Percentiles rank a stretch among this genome's conserved stretches.
These are phyloP conservation scores for Aspergillus incahuasiensis DNA, from an alignment of 495 filamentous ascomycete species.

Conservation along the genomic window DNA sequence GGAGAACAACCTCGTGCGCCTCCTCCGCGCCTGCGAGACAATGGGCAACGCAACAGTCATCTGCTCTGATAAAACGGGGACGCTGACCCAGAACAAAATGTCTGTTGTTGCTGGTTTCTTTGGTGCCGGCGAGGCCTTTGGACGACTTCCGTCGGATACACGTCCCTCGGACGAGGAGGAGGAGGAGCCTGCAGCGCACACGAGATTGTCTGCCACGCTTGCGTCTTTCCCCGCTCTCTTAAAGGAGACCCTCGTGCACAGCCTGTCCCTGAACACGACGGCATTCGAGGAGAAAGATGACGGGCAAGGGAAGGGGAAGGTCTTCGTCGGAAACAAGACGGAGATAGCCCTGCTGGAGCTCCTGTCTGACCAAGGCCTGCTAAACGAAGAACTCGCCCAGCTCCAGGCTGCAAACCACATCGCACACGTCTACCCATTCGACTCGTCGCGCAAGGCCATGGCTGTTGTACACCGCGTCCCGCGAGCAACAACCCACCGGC, in stretches of 20 bases:
- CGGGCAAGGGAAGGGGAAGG: constrained; percentile 33
- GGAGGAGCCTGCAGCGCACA: not conserved
- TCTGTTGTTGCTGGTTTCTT: constrained; percentile 62
- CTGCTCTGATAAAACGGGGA: constrained; percentile 69
- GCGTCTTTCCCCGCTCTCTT: constrained; percentile 40
- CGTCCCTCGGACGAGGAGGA: no score
- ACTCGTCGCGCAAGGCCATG: constrained; percentile 67
- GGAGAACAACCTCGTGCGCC: constrained; percentile 64
- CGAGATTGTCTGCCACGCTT: not conserved
- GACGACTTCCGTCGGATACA: constrained; percentile 36
- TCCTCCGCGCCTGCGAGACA: constrained; percentile 65
- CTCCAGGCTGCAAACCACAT: constrained; percentile 55
- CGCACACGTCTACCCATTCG: constrained; percentile 62
- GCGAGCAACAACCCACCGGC: constrained; percentile 44
- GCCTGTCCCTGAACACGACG: constrained; percentile 61
- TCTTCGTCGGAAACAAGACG: constrained; percentile 65
- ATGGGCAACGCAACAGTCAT: constrained; percentile 70
- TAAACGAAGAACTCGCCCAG: constrained; percentile 56
- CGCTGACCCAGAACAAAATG: constrained; percentile 68
- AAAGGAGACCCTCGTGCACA: constrained; percentile 59
- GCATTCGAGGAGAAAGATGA: constrained; percentile 59
- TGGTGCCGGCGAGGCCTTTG: constrained; percentile 29
- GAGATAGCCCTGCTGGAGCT: constrained; percentile 59
- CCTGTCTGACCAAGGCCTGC: constrained; percentile 52
- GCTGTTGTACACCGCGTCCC: constrained; percentile 55